phyloP scores from a whole-genome alignment of 805 yeast species.

The Cyberlindnera mycetangii region DNA sequence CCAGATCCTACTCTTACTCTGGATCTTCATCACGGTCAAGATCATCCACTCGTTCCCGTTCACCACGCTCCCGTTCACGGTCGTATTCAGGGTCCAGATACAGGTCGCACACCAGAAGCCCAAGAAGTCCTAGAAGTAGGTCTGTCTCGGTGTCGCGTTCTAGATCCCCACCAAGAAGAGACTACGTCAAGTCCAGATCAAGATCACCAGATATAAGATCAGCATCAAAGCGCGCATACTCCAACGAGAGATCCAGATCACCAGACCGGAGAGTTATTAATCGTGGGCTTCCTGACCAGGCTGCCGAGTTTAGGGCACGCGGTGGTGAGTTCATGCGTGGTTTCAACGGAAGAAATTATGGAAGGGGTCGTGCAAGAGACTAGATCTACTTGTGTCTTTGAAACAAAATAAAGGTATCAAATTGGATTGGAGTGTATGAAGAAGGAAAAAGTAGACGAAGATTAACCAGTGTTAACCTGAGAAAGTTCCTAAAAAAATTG shows the following conservation, averaged over 20 bases:
- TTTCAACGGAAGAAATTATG: slow-evolving; percentile 1
- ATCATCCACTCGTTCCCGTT: neutral
- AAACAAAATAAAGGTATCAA: slow-evolving; percentile 10
- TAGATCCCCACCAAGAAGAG: slow-evolving; percentile 9
- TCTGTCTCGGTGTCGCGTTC: slow-evolving; percentile 4
- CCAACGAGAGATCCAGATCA: neutral
- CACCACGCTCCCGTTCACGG: slow-evolving; percentile 9
- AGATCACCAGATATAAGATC: slow-evolving; percentile 3
- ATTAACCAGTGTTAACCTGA: slow-evolving; percentile 1
- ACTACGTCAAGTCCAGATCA: slow-evolving; percentile 2
- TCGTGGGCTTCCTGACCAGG: slow-evolving; percentile 1
- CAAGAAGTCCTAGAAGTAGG: slow-evolving; percentile 15
- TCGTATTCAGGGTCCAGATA: slow-evolving; percentile 8
- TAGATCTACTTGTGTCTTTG: neutral
- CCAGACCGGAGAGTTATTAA: slow-evolving; percentile 1
- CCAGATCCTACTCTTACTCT: slow-evolving; percentile 18
- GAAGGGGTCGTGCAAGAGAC: neutral
- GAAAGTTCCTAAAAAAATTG: neutral
- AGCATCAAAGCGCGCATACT: neutral
- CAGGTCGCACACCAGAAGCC: neutral
- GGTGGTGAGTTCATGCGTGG: slow-evolving; percentile 3
- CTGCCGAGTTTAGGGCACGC: slow-evolving; percentile 4
- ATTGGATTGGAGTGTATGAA: slow-evolving; percentile 10
- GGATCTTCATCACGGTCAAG: slow-evolving; percentile 1
- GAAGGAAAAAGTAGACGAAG: slow-evolving; percentile 6